Evolutionary conservation across 345 rosid genomes (phyloP), one percentile per base, ranked within the genome.

Genomic region (Rubroshorea leprosula): DNA sequence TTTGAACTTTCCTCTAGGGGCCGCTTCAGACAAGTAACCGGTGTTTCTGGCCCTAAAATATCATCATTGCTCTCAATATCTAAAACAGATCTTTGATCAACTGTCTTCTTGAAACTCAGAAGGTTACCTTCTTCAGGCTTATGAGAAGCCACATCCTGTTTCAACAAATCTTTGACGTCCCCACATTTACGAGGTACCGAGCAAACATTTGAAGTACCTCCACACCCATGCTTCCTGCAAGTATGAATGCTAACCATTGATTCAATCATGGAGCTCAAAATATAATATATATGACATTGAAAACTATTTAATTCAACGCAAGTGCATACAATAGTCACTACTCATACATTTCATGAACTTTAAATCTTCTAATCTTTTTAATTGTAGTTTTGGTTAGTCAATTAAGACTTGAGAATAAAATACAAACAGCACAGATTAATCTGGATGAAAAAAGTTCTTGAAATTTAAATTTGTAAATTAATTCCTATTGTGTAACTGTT

Each of bases 11-110:
- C 84, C 52, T 83, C 90, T 50, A 70, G 77, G 70, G 81, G 67
- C 62, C 95, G 78, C 81, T 92, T 92, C 64, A 83, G 61, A 53
- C 80, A 86, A 60, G 93, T 62, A 70, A 72, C 93, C 8, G 93
- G 96, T 46, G 98, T 89, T 44, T 84, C 86, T 24, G 96, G 96
- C 47, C 85, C 79, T 38, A 55, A 75, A 73, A 80, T 68, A 62
- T 76, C 82, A 48, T 67, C 66, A 41, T 60, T 75, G 15, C 50
- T 54, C 60, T 71, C 74, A 59, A 44, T 25, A 31, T 47, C 54
- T 45, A 65, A 29, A 21, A 44, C 45, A 49, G 49, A 4, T 66
- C 57, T 76, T 50, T 55, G 31, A 55, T 67, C 68, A 48, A 22
- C 59, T 67, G 17, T 15, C 51, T 57, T 49, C 47, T 17, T 69